Base-by-base conservation (phyloP, 2,329 filamentous ascomycete species). In the Balansia obtecta region DNA sequence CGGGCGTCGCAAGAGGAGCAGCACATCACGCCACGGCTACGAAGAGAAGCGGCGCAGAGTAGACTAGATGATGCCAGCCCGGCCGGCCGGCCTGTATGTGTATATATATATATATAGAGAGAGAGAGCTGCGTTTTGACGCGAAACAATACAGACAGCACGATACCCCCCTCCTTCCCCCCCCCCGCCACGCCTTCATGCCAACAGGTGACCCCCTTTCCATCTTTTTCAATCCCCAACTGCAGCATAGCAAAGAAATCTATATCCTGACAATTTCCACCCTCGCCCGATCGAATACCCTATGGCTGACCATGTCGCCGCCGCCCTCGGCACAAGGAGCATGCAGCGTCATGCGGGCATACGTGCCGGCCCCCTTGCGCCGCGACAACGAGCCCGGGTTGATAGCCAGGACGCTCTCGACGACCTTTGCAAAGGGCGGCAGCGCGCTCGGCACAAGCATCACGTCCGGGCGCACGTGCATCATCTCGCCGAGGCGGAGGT, bases 401-500 rank as follows among this genome's bases (percentile, higher is more conserved):
- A 98, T 85, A 12, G 89, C 82, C 7, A 97, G 68, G 0, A 96
- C 89, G 57, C 85, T 88, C 61, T 96, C 88, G 11, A 97, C 83
- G 41, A 96, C 88, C 79, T 87, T 94, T 39, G 88, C 86, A 72
- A 94, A 95, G 2, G 89, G 85, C 22, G 86, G 86, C 57, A 97
- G 67, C 45, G 85, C 77, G 61, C 88, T 95, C 1, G 93, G 91
- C 45, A 86, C 73, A 45, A 97, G 73, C 60, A 97, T 68, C 38
- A 97, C 75, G 67, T 98, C 93, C 0, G 90, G 93, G 48, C 83
- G 74, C 2, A 89, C 85, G 55, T 85, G 86, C 60, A 93, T 77
- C 81, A 95, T 95, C 67, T 97, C 93, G 16, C 88, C 89, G 16
- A 97, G 70, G 68, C 93, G 91, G 57, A 94, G 64, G 67, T 93